Conservation (phyloP, 2,329 filamentous ascomycete genomes). For the Botrytis elliptica region DNA sequence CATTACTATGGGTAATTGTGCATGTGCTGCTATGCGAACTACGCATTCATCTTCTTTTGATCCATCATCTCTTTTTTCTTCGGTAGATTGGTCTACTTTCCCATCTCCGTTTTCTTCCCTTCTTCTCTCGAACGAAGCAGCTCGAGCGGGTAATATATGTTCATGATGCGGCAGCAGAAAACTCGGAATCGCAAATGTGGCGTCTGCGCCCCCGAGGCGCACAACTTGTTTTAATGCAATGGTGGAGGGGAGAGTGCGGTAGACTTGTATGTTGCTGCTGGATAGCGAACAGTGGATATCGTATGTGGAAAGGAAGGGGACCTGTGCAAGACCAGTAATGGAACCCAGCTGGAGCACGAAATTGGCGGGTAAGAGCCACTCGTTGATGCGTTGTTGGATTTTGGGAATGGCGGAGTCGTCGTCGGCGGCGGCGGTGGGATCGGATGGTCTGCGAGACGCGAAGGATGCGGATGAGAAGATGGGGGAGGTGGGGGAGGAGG, state of each 20-base stretch:
- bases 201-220: conserved; percentile 51
- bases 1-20: conserved; percentile 49
- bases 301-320: conserved; percentile 43
- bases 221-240: conserved; percentile 48
- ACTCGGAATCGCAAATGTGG: conserved; percentile 48
- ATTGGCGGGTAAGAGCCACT: conserved; percentile 52
- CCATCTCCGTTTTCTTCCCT: conserved; percentile 40
- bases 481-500: conserved; percentile 25
- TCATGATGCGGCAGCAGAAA: conserved; percentile 55
- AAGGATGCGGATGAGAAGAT: conserved; percentile 29
- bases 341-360: conserved; percentile 50
- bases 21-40: conserved; percentile 49
- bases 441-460: conserved; percentile 29
- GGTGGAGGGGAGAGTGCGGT: conserved; percentile 32
- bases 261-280: background rate
- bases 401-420: conserved; percentile 42
- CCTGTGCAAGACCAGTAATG: conserved; percentile 46
- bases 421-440: background rate
- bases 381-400: conserved; percentile 47
- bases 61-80: conserved; percentile 36
- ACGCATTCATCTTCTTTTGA: conserved; percentile 49
- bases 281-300: background rate
- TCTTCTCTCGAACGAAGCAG: conserved; percentile 39
- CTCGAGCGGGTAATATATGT: conserved; percentile 46
- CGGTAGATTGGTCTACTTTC: too few species aligned